Base-by-base conservation (phyloP, 768 basidiomycete genomes). In the Suillus lakei region DNA sequence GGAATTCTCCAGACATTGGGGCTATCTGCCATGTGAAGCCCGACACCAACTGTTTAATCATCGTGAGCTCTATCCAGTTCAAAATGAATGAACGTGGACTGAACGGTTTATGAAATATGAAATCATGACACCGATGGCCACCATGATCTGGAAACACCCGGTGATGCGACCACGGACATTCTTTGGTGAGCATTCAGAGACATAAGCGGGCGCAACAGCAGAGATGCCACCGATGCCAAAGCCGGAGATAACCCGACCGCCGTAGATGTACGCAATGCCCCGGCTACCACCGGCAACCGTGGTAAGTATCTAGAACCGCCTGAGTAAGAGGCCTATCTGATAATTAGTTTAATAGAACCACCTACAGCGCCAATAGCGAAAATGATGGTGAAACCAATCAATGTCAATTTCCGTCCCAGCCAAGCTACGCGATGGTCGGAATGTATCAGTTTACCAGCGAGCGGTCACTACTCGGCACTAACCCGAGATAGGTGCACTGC, bases 111-210 rank as follows among this genome's bases (percentile, higher is more conserved):
- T 82, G 74, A 91, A 93, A 76, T 93, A 93, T 0, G 90, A 91
- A 64, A 95, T 81, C 88, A 94, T 93, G 66, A 93, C 93, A 61
- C 93, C 94, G 59, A 87, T 81, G 28, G 92, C 91, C 43, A 86
- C 93, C 86, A 93, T 90, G 75, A 96, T 87, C 75, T 95, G 94
- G 84, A 95, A 95, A 38, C 92, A 72, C 51, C 93, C 93, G 0
- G 92, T 94, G 68, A 95, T 92, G 58, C 91, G 84, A 7, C 93
- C 94, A 66, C 95, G 89, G 7, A 94, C 91, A 26, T 92, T 84
- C 74, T 95, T 96, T 6, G 95, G 95, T 2, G 89, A 84, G 74
- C 93, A 94, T 75, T 96, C 95, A 12, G 91, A 90, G 26, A 95
- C 93, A 72, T 87, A 96, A 0, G 92, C 88, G 6, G 94, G 95